phyloP scores from a whole-genome alignment of 2,329 filamentous ascomycete genomes.

The Hymenoscyphus albidus region DNA sequence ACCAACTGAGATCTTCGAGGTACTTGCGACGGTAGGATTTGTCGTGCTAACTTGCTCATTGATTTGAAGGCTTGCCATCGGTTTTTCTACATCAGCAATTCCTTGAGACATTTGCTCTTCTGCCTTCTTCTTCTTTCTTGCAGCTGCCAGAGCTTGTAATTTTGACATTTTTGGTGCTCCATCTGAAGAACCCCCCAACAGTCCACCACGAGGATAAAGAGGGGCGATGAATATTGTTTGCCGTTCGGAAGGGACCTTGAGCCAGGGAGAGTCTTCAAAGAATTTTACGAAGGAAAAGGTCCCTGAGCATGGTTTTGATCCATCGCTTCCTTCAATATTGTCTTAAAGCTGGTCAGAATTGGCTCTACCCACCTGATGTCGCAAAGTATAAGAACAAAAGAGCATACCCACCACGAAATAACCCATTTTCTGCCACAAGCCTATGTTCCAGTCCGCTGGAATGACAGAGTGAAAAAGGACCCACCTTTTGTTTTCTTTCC shows the following conservation, averaged over 20 bases:
- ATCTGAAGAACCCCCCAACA: slow-evolving; percentile 73
- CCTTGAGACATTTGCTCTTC: slow-evolving; percentile 50
- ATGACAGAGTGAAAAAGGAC: slow-evolving; percentile 25
- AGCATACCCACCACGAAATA: slow-evolving; percentile 30
- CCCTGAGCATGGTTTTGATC: slow-evolving; percentile 15
- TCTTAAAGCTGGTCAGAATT: slow-evolving; percentile 4
- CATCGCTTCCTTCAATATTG: not conserved
- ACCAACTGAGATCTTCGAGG: not conserved
- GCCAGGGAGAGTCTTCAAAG: slow-evolving; percentile 85
- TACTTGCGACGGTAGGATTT: not conserved
- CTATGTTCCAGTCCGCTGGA: slow-evolving; percentile 4
- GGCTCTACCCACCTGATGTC: not conserved
- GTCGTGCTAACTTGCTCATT: slow-evolving; percentile 2
- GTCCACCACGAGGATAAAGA: slow-evolving; percentile 55
- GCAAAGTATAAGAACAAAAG: slow-evolving; percentile 4
- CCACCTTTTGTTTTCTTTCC: slow-evolving; percentile 36
- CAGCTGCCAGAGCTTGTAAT: slow-evolving; percentile 81
- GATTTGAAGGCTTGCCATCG: slow-evolving; percentile 27
- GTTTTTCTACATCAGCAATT: slow-evolving; percentile 25
- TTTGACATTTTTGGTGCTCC: slow-evolving; percentile 75
- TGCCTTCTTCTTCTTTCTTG: slow-evolving; percentile 81
- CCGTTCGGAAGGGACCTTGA: slow-evolving; percentile 64
- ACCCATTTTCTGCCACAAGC: slow-evolving; percentile 3
- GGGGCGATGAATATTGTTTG: slow-evolving; percentile 62
- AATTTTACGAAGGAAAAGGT: slow-evolving; percentile 53